Conservation (phyloP, 192 early-diverging fungal genomes). For the Radiomyces spectabilis region DNA sequence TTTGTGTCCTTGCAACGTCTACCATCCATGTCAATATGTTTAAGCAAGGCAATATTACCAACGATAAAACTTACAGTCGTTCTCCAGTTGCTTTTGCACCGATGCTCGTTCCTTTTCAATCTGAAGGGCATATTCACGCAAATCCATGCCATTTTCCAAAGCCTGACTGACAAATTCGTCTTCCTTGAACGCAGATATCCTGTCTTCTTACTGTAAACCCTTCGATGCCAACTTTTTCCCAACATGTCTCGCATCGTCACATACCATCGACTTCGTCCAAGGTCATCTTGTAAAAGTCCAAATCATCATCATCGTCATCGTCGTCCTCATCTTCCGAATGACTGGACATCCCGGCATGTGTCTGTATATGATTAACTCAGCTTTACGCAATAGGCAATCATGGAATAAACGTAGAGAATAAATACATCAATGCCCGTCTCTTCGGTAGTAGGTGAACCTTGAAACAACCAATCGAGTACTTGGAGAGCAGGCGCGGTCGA, state of each 20-base stretch:
- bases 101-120: conserved; percentile 66
- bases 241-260: background rate
- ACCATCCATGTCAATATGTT: background rate
- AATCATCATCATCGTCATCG: conserved; percentile 12
- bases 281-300: conserved; percentile 34
- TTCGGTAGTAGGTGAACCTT: too few relatives aligned
- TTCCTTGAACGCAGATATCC: conserved; percentile 70
- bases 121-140: conserved; percentile 76
- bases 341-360: background rate
- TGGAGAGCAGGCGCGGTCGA: too few relatives aligned
- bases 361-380: background rate
- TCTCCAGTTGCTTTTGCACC: conserved; percentile 64
- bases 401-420: too few relatives aligned
- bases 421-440: too few relatives aligned
- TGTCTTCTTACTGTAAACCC: conserved; percentile 30
- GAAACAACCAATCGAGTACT: too few relatives aligned
- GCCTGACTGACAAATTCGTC: conserved; percentile 80
- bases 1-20: conserved; percentile 51
- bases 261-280: conserved; percentile 56
- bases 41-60: background rate
- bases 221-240: background rate
- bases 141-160: conserved; percentile 76
- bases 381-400: too few relatives aligned
- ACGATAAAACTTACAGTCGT: conserved; percentile 48
- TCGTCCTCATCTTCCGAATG: background rate